Conservation (phyloP, 768 basidiomycete genomes). For the Pluteus cervinus region DNA sequence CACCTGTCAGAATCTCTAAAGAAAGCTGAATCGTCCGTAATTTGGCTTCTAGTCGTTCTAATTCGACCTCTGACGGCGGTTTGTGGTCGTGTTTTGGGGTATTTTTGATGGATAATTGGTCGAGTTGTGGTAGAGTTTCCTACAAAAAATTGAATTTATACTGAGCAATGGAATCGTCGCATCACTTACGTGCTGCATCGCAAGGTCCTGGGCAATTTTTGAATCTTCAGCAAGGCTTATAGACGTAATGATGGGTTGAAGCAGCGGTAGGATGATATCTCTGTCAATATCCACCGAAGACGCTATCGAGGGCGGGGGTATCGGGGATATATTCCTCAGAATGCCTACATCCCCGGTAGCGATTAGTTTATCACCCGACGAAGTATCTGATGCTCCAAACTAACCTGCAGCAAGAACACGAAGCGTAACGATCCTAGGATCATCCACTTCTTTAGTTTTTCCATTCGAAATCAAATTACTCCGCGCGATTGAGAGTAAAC, state of each 20-base stretch:
- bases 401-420: conserved; percentile 67
- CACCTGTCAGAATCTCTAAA: conserved; percentile 83
- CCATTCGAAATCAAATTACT: conserved; percentile 24
- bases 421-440: conserved; percentile 48
- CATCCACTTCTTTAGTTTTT: conserved; percentile 34
- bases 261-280: conserved; percentile 64
- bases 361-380: too few species aligned
- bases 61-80: conserved; percentile 56
- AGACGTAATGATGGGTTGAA: conserved; percentile 60
- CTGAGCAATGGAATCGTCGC: conserved; percentile 2
- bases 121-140: conserved; percentile 45
- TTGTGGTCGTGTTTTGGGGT: conserved; percentile 75
- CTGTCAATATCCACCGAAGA: conserved; percentile 65
- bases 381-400: too few species aligned
- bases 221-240: conserved; percentile 48
- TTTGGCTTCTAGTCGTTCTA: conserved; percentile 66
- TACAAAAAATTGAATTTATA: conserved; percentile 21
- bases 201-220: conserved; percentile 42
- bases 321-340: conserved; percentile 68
- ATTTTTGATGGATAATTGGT: conserved; percentile 56
- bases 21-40: conserved; percentile 74
- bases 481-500: conserved; percentile 58
- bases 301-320: conserved; percentile 60
- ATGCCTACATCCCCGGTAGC: too few species aligned
- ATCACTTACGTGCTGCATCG: conserved; percentile 42